Evolutionary conservation across 192 early-diverging fungal species (phyloP).

Genomic region (Phlyctochytrium arcticum): DNA sequence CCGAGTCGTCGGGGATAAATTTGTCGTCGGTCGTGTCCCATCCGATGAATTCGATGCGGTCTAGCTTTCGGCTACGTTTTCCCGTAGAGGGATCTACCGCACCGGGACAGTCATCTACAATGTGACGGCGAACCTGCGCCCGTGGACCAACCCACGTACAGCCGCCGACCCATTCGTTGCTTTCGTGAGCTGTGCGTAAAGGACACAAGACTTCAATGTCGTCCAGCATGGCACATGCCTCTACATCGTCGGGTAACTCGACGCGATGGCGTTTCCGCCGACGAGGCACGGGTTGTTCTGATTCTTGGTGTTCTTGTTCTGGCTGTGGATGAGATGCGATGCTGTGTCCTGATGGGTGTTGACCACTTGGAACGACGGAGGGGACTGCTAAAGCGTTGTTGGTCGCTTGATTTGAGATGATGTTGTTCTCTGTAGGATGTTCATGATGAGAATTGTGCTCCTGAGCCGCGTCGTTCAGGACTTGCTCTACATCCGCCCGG

Average conservation of each 20-base stretch:
- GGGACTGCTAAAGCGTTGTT: neutral
- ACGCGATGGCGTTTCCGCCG: neutral
- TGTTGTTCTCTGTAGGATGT: too few species aligned
- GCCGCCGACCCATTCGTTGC: neutral
- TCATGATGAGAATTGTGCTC: too few species aligned
- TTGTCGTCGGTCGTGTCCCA: neutral
- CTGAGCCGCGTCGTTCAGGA: neutral
- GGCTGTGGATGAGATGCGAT: neutral
- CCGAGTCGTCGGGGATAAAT: too few species aligned
- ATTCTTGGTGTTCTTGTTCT: neutral
- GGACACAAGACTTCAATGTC: slow-evolving; percentile 11
- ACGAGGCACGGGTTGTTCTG: neutral
- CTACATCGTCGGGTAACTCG: slow-evolving; percentile 4
- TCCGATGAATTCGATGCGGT: neutral
- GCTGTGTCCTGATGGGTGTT: neutral
- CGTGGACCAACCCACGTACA: slow-evolving; percentile 1
- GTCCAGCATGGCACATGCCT: neutral
- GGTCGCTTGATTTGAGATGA: neutral
- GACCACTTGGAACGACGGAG: neutral
- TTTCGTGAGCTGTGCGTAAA: neutral
- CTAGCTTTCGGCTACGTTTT: neutral
- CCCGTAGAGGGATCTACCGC: neutral
- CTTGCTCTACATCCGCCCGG: neutral
- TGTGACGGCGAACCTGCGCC: neutral
- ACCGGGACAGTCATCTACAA: slow-evolving; percentile 1